Base-by-base conservation (phyloP, 176 grass and related monocot genomes). In the Bolboschoenus planiculmis region DNA sequence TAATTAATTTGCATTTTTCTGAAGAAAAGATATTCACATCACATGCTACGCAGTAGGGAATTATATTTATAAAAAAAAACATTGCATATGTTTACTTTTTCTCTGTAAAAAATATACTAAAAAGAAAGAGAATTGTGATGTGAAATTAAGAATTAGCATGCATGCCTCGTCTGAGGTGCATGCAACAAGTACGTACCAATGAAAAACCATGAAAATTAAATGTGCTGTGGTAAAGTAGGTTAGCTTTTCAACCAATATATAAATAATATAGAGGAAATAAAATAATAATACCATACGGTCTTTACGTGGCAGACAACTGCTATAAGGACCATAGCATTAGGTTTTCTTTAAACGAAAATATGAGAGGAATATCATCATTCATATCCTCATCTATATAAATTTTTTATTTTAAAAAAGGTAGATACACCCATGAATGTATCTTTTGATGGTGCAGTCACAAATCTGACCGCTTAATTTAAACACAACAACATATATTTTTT, bases 271-370 rank as follows among this genome's bases (percentile, higher is more conserved):
- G n/a, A 7, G 55, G 68, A 74, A 27, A 47, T 51, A n/a, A n/a
- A n/a, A n/a, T 74, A 74, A 74, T 74, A 29, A 47, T 5, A 24
- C 68, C 68, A 74, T 74, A 23, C 70, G 70, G 70, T 74, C 23
- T 74, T 11, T 27, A 74, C 70, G 70, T 74, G 70, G 70, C 42
- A 74, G 70, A 74, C 70, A 74, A 21, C 70, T 74, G 70, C 70
- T 27, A 23, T 74, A 74, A 48, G 23, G 70, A 74, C 21, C 23
- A 48, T 74, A 4, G n/a, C n/a, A 74, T 48, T 48, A 29, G 68
- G 7, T 47, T 74, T 14, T n/a, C n/a, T n/a, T n/a, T 16, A 29
- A 74, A 74, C 7, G 7, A 74, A 11, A 2, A 43, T 30, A 55
- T n/a, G n/a, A n/a, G n/a, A n/a, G n/a, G n/a, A n/a, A n/a, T n/a